Base-by-base conservation (phyloP, 345 rosid genomes). In the Populus nigra region DNA sequence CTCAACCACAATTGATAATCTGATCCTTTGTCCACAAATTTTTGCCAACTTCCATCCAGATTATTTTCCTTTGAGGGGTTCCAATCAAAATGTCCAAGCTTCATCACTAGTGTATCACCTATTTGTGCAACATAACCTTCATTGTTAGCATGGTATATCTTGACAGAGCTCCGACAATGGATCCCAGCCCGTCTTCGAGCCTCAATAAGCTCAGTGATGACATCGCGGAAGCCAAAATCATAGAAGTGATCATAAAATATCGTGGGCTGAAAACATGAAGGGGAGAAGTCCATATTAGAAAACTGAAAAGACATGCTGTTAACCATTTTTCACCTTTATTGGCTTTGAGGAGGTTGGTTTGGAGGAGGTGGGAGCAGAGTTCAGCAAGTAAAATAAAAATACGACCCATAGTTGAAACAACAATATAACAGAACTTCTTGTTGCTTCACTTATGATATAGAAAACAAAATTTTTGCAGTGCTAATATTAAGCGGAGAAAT, bases 231-330 rank as follows among this genome's bases (percentile, higher is more conserved):
- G 65, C 89, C 85, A 76, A 86, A 86, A 61, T 86, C 89, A 70
- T 86, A 86, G 75, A 86, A 82, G 76, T 86, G 89, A 68, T 86
- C 87, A 45, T 86, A 86, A 38, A 86, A 86, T 63, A 84, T 33
- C 5, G 68, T 73, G 39, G 89, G 89, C 89, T 86, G 89, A 71
- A 69, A 73, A 74, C 18, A 1, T 11, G n/a, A 22, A 74, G 43
- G n/a, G 1, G 36, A 31, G 8, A 5, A 68, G 1, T 23, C 22
- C 49, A 31, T 7, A n/a, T 75, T 33, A 74, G 65, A 38, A 8
- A 72, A 72, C 12, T 9, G 20, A 53, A 72, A n/a, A 13, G 22
- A 20, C 7, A 18, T 41, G 11, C 18, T 39, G 23, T 2, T 16
- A 20, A 35, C 31, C 38, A 27, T 16, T 65, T 8, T 47, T 47